A percentile compares a stretch with the other conserved stretches of the same genome.
phyloP scores from a whole-genome alignment of 257 asterid species.

The Salvia rosmarinus region DNA sequence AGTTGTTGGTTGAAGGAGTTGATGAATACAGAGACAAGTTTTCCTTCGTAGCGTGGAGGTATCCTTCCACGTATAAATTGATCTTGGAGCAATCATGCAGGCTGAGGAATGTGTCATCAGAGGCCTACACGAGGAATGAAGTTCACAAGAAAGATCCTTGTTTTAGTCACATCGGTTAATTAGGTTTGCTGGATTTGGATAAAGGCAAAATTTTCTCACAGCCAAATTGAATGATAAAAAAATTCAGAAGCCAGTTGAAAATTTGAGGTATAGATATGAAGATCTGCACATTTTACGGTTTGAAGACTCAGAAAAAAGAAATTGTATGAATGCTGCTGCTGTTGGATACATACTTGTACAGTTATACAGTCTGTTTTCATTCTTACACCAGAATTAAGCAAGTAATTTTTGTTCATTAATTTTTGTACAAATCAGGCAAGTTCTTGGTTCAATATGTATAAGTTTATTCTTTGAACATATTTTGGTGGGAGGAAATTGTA shows the following conservation, averaged over 20 bases:
- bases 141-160: conserved; percentile 18
- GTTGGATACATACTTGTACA: background rate
- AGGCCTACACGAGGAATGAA: background rate
- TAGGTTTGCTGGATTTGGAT: background rate
- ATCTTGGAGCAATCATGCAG: conserved; percentile 40
- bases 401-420: no score
- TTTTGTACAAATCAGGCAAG: no score
- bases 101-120: conserved; percentile 28
- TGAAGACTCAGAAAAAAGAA: conserved; percentile 5
- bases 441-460: no score
- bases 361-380: background rate
- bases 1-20: conserved; percentile 41
- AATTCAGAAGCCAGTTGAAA: background rate
- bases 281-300: background rate
- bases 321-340: background rate
- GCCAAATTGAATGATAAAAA: background rate
- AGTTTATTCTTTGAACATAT: no score
- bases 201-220: background rate
- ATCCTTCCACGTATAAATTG: conserved; percentile 35
- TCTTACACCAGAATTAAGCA: background rate
- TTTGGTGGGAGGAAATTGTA: no score
- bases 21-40: conserved; percentile 34
- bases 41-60: conserved; percentile 31
- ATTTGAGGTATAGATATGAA: background rate
- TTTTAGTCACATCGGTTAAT: background rate